Conservation (phyloP, 202 grass and related monocot genomes). For the Thinopyrum obtusiflorum region DNA sequence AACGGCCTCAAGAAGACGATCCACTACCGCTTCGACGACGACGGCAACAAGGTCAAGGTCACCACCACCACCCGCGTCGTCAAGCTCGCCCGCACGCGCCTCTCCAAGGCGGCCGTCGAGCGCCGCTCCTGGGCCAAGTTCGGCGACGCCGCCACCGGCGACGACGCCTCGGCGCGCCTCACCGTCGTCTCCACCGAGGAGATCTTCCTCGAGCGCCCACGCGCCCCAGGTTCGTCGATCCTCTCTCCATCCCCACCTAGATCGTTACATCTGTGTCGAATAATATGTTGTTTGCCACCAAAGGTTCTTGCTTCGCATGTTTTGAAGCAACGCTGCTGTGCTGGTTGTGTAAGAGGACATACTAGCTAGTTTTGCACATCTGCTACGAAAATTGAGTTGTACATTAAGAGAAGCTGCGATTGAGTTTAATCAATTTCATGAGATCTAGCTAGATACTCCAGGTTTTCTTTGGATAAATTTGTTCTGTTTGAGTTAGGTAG, state of each 20-base stretch:
- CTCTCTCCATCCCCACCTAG: not conserved
- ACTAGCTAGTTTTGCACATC: too few relatives aligned
- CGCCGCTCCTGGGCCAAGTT: slow-evolving; percentile 66
- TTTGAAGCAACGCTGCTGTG: too few relatives aligned
- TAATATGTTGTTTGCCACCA: too few relatives aligned
- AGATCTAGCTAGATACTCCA: too few relatives aligned
- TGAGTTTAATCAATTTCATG: too few relatives aligned
- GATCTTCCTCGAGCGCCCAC: not conserved
- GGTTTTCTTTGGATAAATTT: too few relatives aligned
- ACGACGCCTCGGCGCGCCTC: not conserved
- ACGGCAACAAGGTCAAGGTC: slow-evolving; percentile 74
- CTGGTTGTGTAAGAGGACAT: too few relatives aligned
- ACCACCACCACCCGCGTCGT: slow-evolving; percentile 57
- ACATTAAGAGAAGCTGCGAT: too few relatives aligned
- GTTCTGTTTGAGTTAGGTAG: too few relatives aligned
- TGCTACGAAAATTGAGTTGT: too few relatives aligned
- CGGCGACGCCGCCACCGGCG: slow-evolving; percentile 50
- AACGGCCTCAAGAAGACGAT: slow-evolving; percentile 55
- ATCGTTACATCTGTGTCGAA: not conserved
- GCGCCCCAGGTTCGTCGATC: not conserved
- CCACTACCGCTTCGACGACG: slow-evolving; percentile 65
- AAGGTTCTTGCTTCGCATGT: too few relatives aligned
- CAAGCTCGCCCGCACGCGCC: slow-evolving; percentile 53
- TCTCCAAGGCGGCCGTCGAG: slow-evolving; percentile 50
- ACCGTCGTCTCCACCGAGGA: not conserved